These are phyloP conservation scores for Micractinium sp. DNA, from an alignment of 139 green algal species.

Conservation along the genomic window DNA sequence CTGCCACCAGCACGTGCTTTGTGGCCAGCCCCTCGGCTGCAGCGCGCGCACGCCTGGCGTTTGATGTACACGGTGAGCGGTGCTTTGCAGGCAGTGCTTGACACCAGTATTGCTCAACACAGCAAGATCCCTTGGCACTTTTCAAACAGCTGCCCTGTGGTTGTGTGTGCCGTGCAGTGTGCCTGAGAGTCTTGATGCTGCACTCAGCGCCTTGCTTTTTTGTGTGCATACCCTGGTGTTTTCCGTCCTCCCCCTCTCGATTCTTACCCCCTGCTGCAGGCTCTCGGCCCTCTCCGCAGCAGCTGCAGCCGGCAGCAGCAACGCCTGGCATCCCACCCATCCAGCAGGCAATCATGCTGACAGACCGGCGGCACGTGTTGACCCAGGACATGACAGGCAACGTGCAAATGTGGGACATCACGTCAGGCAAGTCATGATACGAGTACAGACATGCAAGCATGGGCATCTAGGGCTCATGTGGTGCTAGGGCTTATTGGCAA, in stretches of 20 bases:
- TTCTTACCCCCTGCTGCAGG: background rate
- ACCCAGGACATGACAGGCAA: constrained; percentile 65
- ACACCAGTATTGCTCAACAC: too few relatives aligned
- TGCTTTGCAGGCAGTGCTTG: background rate
- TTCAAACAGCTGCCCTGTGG: too few relatives aligned
- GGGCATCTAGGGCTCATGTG: too few relatives aligned
- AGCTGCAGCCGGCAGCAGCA: background rate
- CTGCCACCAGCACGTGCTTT: constrained; percentile 5
- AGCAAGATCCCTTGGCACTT: too few relatives aligned
- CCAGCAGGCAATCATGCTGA: constrained; percentile 50
- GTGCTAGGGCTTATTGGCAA: constrained; percentile 32
- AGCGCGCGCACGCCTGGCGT: constrained; percentile 8
- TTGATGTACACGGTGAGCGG: constrained; percentile 15
- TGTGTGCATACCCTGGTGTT: too few relatives aligned
- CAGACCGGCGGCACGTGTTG: constrained; percentile 76
- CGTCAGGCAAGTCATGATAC: constrained; percentile 43
- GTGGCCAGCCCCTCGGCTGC: constrained; percentile 28
- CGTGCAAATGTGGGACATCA: constrained; percentile 81
- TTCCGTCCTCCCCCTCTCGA: too few relatives aligned
- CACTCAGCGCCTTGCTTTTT: too few relatives aligned
- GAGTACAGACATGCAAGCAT: background rate
- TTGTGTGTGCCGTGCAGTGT: too few relatives aligned
- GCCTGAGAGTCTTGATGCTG: too few relatives aligned
- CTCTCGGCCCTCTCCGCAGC: constrained; percentile 21
- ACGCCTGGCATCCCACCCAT: constrained; percentile 42